phyloP scores from a whole-genome alignment of 2,329 filamentous ascomycete species.

The Beauveria scarabaeidicola region DNA sequence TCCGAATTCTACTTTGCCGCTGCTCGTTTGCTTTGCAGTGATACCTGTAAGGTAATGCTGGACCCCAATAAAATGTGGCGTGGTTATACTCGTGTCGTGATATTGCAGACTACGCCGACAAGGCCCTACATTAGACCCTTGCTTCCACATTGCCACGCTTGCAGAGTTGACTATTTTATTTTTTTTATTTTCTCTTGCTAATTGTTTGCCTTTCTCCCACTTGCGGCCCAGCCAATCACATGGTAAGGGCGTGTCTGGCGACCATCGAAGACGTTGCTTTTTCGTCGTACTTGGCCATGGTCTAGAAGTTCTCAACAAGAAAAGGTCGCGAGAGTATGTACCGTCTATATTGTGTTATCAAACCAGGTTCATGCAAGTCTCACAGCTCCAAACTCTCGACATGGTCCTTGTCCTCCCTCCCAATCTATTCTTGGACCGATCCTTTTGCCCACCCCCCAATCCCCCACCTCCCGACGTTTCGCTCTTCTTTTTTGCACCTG shows the following conservation, averaged over 20 bases:
- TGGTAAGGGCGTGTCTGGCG: neutral
- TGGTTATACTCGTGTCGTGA: neutral
- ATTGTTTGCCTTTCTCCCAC: neutral
- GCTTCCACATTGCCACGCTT: neutral
- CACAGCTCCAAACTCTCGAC: neutral
- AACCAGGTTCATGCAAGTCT: neutral
- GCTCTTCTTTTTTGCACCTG: neutral
- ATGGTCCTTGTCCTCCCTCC: neutral
- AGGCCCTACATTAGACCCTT: neutral
- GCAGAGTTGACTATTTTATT: neutral
- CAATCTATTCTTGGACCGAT: neutral
- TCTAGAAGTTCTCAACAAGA: neutral
- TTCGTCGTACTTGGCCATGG: neutral
- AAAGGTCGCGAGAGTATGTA: neutral
- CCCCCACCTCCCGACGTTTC: too few relatives aligned
- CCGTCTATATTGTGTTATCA: neutral
- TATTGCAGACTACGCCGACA: slow-evolving; percentile 6
- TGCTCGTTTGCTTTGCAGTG: neutral
- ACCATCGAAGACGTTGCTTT: neutral
- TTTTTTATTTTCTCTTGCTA: neutral
- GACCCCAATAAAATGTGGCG: neutral
- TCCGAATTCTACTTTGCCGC: neutral
- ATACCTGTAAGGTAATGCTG: neutral
- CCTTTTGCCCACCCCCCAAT: neutral
- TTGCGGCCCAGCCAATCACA: neutral